phyloP scores from a whole-genome alignment of 208 protist genomes.

The Crithidia fasciculata region DNA sequence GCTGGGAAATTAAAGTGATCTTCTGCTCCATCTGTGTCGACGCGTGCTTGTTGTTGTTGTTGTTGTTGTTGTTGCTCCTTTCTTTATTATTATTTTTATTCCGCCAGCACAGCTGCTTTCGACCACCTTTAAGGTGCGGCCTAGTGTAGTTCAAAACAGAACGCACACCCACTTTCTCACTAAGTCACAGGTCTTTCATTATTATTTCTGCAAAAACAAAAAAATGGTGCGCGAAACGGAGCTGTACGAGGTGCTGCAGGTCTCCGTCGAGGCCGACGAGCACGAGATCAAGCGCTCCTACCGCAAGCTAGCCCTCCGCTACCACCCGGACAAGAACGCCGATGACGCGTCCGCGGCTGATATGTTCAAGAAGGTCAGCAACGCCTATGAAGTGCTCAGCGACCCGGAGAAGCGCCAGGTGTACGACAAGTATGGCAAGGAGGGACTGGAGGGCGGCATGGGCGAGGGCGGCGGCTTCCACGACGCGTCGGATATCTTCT shows the following conservation, averaged over 20 bases:
- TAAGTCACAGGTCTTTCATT: not conserved
- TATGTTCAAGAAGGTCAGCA: slow-evolving; percentile 93
- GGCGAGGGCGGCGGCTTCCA: slow-evolving; percentile 61
- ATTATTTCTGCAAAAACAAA: not conserved
- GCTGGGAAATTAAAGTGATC: no score
- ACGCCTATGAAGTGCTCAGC: slow-evolving; percentile 97
- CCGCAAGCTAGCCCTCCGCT: slow-evolving; percentile 79
- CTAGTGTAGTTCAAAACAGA: no score
- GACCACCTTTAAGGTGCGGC: no score
- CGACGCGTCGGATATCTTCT: slow-evolving; percentile 87
- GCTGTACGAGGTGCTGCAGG: slow-evolving; percentile 84
- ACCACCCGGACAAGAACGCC: slow-evolving; percentile 93
- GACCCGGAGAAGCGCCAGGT: slow-evolving; percentile 95
- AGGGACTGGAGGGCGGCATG: slow-evolving; percentile 92
- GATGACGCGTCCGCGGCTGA: slow-evolving; percentile 77
- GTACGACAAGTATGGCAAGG: slow-evolving; percentile 98
- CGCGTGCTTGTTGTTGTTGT: no score
- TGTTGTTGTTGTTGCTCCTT: not conserved
- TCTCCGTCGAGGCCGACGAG: slow-evolving; percentile 75
- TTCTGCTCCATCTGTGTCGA: no score
- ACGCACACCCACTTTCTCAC: no score
- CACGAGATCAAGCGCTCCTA: slow-evolving; percentile 91
- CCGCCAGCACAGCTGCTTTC: no score
- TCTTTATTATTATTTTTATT: not conserved
- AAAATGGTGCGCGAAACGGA: slow-evolving; percentile 89